Base-by-base conservation (phyloP, 768 basidiomycete genomes). In the Xerocomellus chrysenteron region DNA sequence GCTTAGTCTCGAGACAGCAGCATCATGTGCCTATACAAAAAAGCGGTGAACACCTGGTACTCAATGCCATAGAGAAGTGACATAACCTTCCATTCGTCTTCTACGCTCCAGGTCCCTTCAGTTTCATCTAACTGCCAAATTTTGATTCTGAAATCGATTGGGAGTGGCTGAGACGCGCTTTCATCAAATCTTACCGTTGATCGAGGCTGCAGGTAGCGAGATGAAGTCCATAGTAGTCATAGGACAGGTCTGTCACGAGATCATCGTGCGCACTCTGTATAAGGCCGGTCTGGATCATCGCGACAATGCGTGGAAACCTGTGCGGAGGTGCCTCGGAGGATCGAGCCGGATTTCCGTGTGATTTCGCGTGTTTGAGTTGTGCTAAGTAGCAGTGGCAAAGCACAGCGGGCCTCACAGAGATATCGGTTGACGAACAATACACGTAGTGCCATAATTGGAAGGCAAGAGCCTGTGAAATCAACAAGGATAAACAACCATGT, bases 61-160 rank as follows among this genome's bases (percentile, higher is more conserved):
- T 33, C 37, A 12, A 40, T 37, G 28, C 21, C 11, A n/a, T 36
- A 16, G 17, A 39, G 19, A 51, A 40, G 10, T 41, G n/a, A 57
- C 54, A 47, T n/a, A 52, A 89, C 93, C 79, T 94, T 95, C 94
- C 94, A 97, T 65, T 95, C 93, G 54, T 91, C 87, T 65, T 92
- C 88, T 2, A 85, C 79, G 36, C 73, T 81, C 93, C 94, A 94
- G 5, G 77, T 79, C 7, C 89, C 89, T 37, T 79, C 85, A 3
- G 64, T 69, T 63, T 92, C 88, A 58, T 94, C 87, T 32, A 92
- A 65, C 37, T 81, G 78, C 91, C 94, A 96, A 13, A 94, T 73
- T 74, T 94, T 95, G 65, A 97, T 92, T 60, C 91, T 61, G 55
- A 43, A 48, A 40, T 45, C 40, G 55, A 40, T 61, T 41, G 52